Conservation (phyloP, 2,329 filamentous ascomycete species). For the Chaetomiaceae sp. region DNA sequence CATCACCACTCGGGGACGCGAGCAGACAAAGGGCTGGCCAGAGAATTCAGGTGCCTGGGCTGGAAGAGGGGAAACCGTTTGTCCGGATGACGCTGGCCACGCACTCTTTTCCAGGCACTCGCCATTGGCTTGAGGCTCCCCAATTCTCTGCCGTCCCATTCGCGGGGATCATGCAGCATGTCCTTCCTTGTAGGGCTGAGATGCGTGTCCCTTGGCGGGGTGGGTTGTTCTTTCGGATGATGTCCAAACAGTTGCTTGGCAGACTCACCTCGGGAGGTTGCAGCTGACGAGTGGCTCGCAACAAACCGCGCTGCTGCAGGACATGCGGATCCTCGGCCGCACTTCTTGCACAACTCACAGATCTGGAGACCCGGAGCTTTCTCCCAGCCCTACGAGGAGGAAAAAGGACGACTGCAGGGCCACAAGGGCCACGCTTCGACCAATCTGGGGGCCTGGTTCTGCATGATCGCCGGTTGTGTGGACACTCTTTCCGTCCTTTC, state of each 20-base stretch:
- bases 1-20: not conserved
- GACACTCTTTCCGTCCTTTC: not conserved
- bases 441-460: conserved; percentile 1
- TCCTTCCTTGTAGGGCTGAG: conserved; percentile 13
- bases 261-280: not conserved
- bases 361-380: not conserved
- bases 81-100: not conserved
- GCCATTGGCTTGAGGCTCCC: conserved; percentile 21
- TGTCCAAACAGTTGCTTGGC: not conserved
- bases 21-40: not conserved
- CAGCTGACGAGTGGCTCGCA: not conserved
- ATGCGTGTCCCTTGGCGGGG: conserved; percentile 3
- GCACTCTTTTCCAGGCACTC: conserved; percentile 8
- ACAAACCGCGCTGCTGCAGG: not conserved
- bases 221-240: not conserved
- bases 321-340: not conserved
- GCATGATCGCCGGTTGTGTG: conserved; percentile 1
- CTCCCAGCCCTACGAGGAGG: conserved; percentile 12
- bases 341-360: not conserved
- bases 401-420: not conserved
- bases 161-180: not conserved
- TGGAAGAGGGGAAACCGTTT: not conserved
- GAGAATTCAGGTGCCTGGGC: conserved; percentile 18
- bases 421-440: conserved; percentile 1
- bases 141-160: conserved; percentile 20